Conservation (phyloP, 2,329 filamentous ascomycete species). For the Aspergillus pseudotamarii region DNA sequence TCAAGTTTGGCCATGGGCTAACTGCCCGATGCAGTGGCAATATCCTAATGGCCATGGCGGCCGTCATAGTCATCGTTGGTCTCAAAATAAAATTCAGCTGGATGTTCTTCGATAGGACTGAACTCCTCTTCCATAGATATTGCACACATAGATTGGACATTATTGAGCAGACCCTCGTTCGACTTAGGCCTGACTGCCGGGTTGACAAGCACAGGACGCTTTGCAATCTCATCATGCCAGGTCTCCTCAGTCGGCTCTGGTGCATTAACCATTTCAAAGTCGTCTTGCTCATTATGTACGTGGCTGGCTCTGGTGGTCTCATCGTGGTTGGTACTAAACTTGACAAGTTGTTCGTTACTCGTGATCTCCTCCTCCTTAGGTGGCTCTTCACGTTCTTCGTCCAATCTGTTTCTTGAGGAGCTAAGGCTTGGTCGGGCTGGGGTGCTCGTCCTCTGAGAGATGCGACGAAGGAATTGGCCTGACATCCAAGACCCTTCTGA, state of each 20-base stretch:
- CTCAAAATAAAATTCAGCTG: conserved; percentile 62
- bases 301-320: conserved; percentile 49
- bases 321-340: conserved; percentile 52
- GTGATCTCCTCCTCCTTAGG: conserved; percentile 61
- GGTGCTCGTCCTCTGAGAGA: conserved; percentile 45
- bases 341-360: conserved; percentile 76
- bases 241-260: conserved; percentile 39
- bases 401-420: conserved; percentile 41
- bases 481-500: conserved; percentile 97
- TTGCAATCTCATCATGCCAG: conserved; percentile 56
- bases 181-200: conserved; percentile 61
- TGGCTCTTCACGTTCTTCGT: conserved; percentile 54
- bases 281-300: conserved; percentile 58
- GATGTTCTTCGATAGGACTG: conserved; percentile 34
- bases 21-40: background rate
- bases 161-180: conserved; percentile 61
- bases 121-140: conserved; percentile 38
- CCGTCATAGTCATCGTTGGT: conserved; percentile 24
- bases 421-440: conserved; percentile 45
- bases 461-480: conserved; percentile 63
- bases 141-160: conserved; percentile 45
- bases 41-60: conserved; percentile 17
- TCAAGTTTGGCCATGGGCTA: background rate
- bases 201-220: conserved; percentile 67
- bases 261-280: conserved; percentile 26